Base-by-base conservation (phyloP, 768 basidiomycete species). In the Lactifluus pinguis region DNA sequence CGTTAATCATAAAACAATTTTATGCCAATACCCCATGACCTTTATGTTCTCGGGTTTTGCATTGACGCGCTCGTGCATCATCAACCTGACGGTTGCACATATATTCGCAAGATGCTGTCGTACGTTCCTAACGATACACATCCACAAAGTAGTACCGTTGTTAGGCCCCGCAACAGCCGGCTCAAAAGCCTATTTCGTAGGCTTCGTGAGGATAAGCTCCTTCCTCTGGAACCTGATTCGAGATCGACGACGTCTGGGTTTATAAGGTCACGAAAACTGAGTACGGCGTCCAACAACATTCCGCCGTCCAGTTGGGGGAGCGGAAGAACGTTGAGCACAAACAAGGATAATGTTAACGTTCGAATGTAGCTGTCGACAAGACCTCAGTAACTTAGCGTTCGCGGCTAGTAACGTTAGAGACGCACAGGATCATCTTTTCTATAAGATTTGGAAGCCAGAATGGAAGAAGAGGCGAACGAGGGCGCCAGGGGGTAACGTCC, bases 241-340 rank as follows among this genome's bases (percentile, higher is more conserved):
- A 64, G 41, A 41, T 64, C 63, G 19, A 36, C 34, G 19, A 48
- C 60, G 9, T 15, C 41, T 13, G n/a, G 30, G 25, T 17, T 32
- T 25, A 8, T 36, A n/a, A 8, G 0, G 29, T 53, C 55, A 38
- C 52, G 19, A 44, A 53, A 51, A 29, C 39, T 71, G 13, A 73
- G 57, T 41, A 73, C 57, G 30, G 64, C 67, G 9, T 67, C 69
- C 9, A 91, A 74, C 19, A 87, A 73, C 64, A 85, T 80, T 8
- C 77, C 72, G 30, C 92, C 92, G 62, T 95, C 92, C 19, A 94
- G 76, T 51, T 75, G 73, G 2, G 81, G 80, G 38, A 93, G 69
- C 0, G 92, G 91, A 25, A 94, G 76, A 30, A 90, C 79, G 70
- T 95, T 95, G 75, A 94, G 84, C 59, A 92, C 72, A 70, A 82